Conservation (phyloP, 805 yeast genomes). For the Pichia scutulata region DNA sequence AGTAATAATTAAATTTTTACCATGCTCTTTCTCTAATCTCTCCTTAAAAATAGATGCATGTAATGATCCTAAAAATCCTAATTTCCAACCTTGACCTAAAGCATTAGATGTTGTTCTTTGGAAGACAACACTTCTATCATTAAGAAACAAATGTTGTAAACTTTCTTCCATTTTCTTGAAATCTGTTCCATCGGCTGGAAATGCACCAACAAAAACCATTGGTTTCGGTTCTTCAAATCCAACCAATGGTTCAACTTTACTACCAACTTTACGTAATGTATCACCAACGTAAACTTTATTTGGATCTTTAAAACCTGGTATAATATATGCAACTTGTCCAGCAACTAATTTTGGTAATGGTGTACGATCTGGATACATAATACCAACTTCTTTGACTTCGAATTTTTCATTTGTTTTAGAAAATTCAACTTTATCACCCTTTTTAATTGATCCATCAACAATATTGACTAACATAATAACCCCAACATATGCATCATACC, state of each 20-base stretch:
- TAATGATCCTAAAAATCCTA: slow-evolving; percentile 88
- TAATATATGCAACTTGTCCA: slow-evolving; percentile 91
- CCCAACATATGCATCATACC: slow-evolving; percentile 93
- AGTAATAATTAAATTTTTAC: slow-evolving; percentile 83
- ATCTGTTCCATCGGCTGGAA: slow-evolving; percentile 91
- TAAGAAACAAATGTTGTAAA: slow-evolving; percentile 77
- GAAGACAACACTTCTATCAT: slow-evolving; percentile 85
- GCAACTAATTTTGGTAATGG: slow-evolving; percentile 60
- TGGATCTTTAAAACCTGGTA: slow-evolving; percentile 91
- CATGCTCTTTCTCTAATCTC: slow-evolving; percentile 86
- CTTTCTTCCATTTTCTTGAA: slow-evolving; percentile 86
- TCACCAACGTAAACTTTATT: slow-evolving; percentile 88
- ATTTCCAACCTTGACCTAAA: slow-evolving; percentile 94
- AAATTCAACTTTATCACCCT: slow-evolving; percentile 68
- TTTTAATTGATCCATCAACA: slow-evolving; percentile 72
- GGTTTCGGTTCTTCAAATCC: slow-evolving; percentile 97
- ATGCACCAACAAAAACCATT: slow-evolving; percentile 97
- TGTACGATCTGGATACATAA: slow-evolving; percentile 85
- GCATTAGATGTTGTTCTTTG: slow-evolving; percentile 91
- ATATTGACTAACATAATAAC: slow-evolving; percentile 79
- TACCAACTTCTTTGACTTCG: slow-evolving; percentile 89
- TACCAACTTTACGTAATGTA: slow-evolving; percentile 61
- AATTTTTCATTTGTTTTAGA: slow-evolving; percentile 71
- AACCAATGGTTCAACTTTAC: slow-evolving; percentile 66
- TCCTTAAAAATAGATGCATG: slow-evolving; percentile 95